Conservation (phyloP, 495 filamentous ascomycete genomes). For the Durotheca rogersii region DNA sequence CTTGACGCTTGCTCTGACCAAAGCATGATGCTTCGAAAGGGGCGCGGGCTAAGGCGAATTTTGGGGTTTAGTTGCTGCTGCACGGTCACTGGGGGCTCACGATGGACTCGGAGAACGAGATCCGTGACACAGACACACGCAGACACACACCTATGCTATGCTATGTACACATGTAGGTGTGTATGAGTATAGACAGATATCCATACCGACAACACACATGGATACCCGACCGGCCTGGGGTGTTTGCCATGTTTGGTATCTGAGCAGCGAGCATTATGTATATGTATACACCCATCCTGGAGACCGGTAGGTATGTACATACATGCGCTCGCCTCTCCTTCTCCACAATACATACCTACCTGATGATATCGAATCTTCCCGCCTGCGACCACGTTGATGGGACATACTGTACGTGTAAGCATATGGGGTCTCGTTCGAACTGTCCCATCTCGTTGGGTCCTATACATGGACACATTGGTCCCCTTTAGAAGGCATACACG, state of each 20-base stretch:
- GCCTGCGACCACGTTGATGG: too few species aligned
- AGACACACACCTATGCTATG: too few species aligned
- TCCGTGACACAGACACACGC: too few species aligned
- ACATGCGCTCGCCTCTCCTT: too few species aligned
- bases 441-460: slow-evolving; percentile 4
- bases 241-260: neutral
- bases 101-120: too few species aligned
- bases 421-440: slow-evolving; percentile 9
- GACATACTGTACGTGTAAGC: neutral
- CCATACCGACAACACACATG: too few species aligned
- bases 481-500: neutral
- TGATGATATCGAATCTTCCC: too few species aligned
- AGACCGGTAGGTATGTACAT: neutral
- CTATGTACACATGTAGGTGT: neutral
- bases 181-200: neutral
- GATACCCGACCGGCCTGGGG: too few species aligned
- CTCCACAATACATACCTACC: too few species aligned
- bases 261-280: too few species aligned
- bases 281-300: neutral
- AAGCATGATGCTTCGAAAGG: slow-evolving; percentile 18
- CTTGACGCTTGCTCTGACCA: neutral
- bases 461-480: neutral
- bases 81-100: too few species aligned
- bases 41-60: slow-evolving; percentile 15
- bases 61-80: too few species aligned